Base-by-base conservation (phyloP, 2,329 filamentous ascomycete genomes). In the Helotiales sp. region DNA sequence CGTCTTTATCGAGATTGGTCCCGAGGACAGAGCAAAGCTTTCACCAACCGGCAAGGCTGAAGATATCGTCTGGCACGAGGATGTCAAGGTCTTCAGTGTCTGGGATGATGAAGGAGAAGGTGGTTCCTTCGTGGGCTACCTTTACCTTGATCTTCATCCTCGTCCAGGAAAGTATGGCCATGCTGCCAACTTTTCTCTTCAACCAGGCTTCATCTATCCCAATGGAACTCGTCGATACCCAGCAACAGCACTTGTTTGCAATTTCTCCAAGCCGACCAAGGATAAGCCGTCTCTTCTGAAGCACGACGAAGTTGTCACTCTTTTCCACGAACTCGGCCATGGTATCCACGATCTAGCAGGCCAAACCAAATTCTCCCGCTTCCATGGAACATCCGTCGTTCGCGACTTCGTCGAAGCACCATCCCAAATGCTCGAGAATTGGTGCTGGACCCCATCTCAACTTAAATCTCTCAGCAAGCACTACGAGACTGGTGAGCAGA, bases 91-190 rank as follows among this genome's bases (percentile, higher is more conserved):
- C 56, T 93, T 91, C 76, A 88, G 85, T 50, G 90, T 95, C 7
- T 93, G 90, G 89, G 84, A 95, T 67, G 88, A 93, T 61, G 82
- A 85, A 59, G 80, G 79, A 1, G 86, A 89, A 65, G 90, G 89
- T 15, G 79, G 81, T 50, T 84, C 79, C 33, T 95, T 95, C 67
- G 86, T 90, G 6, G 90, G 90, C 38, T 95, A 93, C 71, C 80
- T 95, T 25, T 93, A 93, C 72, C 82, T 95, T 13, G 90, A 95
- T 72, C 80, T 93, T 19, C 88, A 91, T 73, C 90, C 90, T 1
- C 83, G 90, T 34, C 85, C 86, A 66, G 90, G 91, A 73, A 95
- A 95, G 73, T 93, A 93, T 71, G 87, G 88, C 15, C 90, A 93
- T 69, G 90, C 90, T 5, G 90, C 90, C 68, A 93, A 93, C 77